Evolutionary conservation across 2,329 filamentous ascomycete genomes (phyloP), one percentile per base, ranked within the genome.

Genomic region (Trichophyton schoenleinii): DNA sequence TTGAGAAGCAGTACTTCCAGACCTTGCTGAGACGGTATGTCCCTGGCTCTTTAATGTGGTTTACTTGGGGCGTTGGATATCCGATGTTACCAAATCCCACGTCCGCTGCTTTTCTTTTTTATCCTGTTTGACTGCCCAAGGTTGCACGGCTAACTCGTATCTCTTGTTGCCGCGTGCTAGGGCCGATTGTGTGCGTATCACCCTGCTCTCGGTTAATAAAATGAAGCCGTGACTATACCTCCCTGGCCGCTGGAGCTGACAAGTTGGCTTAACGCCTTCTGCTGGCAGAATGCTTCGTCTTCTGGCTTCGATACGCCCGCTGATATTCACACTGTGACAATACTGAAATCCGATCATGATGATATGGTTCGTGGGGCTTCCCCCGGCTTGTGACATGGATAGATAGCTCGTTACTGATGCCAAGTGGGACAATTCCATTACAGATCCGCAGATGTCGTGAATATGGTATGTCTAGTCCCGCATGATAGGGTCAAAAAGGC

Each of bases 301-400:
- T 65, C 72, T 60, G 71, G 77, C 61, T 69, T 71, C 60, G 68
- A 70, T 28, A 71, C 72, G 57, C 70, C 75, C 60, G 67, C 73
- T 15, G 65, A 68, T 61, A 60, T 72, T 44, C 69, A 72, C 25
- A 75, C 74, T 64, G 76, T 87, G 55, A 80, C 77, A 61, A 80
- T 89, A 60, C 75, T 81, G 42, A 83, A 79, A 68, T 70, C 73
- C 58, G 84, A 90, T 68, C 83, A 89, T 72, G 79, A 85, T 58
- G 72, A 71, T 57, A 76, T 90, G 63, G 77, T 84, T 66, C 71
- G 79, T 62, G 36, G 25, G 11, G 18, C 18, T 18, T 18, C 18
- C 31, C 20, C 28, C 7, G 6, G 28, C 22, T n/a, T 28, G 7
- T 18, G 25, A 6, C 46, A 36, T 38, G 8, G 49, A 58, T 25